These are phyloP conservation scores for Melaleuca alternifolia DNA, from an alignment of 345 rosid genomes.

Conservation along the genomic window DNA sequence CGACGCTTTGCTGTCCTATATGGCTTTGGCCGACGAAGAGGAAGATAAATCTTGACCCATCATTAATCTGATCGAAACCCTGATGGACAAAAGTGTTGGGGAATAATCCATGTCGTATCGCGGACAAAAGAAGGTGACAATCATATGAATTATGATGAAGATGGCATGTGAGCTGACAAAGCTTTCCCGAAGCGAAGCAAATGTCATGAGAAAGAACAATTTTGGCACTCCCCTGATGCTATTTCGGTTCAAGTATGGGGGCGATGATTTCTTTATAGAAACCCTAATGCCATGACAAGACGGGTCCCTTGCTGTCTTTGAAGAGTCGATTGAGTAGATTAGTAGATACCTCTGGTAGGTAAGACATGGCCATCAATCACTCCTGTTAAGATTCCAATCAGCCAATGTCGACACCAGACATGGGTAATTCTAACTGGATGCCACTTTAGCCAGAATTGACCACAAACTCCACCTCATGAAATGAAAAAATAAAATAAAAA, in stretches of 20 bases:
- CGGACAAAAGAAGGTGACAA: neutral
- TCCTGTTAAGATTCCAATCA: neutral
- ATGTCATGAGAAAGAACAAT: neutral
- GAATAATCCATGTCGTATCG: neutral
- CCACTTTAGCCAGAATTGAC: neutral
- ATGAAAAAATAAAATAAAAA: too few species aligned
- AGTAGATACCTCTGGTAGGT: neutral
- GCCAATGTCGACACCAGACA: neutral
- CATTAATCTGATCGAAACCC: neutral
- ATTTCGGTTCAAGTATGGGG: neutral
- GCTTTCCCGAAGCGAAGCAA: neutral
- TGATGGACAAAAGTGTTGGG: neutral
- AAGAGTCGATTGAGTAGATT: neutral
- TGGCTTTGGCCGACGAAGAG: neutral
- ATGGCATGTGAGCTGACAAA: neutral
- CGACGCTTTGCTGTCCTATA: neutral
- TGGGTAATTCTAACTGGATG: neutral
- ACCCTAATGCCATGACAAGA: neutral
- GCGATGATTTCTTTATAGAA: neutral
- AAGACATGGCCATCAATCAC: neutral
- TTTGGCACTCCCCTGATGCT: neutral
- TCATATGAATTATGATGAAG: neutral
- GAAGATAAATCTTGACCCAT: neutral
- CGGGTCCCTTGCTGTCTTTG: neutral
- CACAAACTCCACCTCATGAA: neutral